Percentiles rank a stretch among this genome's conserved stretches.
Conservation (phyloP, 331 rosid genomes). For the Prunus yedoensis region DNA sequence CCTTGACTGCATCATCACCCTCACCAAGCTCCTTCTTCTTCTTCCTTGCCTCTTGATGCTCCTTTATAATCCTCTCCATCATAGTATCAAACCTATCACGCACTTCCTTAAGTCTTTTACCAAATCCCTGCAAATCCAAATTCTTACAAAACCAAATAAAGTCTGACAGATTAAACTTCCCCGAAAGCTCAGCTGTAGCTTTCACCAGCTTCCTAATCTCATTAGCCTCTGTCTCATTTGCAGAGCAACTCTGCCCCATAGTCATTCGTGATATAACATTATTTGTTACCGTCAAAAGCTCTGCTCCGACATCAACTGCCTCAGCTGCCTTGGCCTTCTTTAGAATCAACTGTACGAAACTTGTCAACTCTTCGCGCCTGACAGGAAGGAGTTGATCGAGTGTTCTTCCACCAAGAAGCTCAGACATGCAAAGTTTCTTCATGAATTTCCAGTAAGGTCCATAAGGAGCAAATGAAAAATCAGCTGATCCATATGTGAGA, state of each 20-base stretch:
- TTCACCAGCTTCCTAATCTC: slow-evolving; percentile 35
- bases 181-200: slow-evolving; percentile 30
- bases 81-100: slow-evolving; percentile 29
- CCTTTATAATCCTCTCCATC: slow-evolving; percentile 40
- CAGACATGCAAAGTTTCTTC: slow-evolving; percentile 50
- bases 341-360: slow-evolving; percentile 15
- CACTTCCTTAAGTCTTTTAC: slow-evolving; percentile 29
- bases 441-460: slow-evolving; percentile 57
- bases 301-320: slow-evolving; percentile 39
- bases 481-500: slow-evolving; percentile 39
- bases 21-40: slow-evolving; percentile 6
- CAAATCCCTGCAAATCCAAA: slow-evolving; percentile 34
- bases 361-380: slow-evolving; percentile 33
- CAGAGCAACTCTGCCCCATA: slow-evolving; percentile 35
- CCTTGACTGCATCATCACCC: slow-evolving; percentile 24
- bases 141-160: slow-evolving; percentile 47
- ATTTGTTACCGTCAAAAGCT: slow-evolving; percentile 29
- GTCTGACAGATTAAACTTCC: slow-evolving; percentile 41
- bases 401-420: slow-evolving; percentile 46
- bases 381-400: slow-evolving; percentile 37
- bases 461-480: slow-evolving; percentile 41
- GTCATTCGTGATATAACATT: slow-evolving; percentile 49
- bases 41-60: slow-evolving; percentile 35
- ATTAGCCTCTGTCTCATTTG: slow-evolving; percentile 33
- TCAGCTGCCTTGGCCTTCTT: slow-evolving; percentile 22